Conservation (phyloP, 83 land plant species). For the Larix sibirica region DNA sequence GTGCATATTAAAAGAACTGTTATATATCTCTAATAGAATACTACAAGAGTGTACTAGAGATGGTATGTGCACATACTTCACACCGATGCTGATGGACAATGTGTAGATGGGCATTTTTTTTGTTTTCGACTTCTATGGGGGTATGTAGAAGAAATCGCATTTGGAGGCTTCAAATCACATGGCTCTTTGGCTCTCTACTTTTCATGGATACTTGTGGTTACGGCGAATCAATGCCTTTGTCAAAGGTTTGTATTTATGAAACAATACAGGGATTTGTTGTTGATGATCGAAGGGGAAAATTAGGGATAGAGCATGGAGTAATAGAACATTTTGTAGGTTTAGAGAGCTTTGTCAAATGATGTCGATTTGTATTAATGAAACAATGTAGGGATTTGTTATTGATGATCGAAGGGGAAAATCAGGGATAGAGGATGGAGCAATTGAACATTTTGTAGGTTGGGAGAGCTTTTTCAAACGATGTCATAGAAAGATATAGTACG, state of each 20-base stretch:
- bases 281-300: background rate
- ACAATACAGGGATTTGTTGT: background rate
- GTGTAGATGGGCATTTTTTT: too few relatives aligned
- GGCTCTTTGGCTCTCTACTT: slow-evolving; percentile 10
- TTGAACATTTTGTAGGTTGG: slow-evolving; percentile 31
- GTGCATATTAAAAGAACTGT: too few relatives aligned
- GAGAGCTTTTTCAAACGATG: slow-evolving; percentile 38
- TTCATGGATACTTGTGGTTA: slow-evolving; percentile 53
- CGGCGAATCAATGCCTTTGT: slow-evolving; percentile 28
- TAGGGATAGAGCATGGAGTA: background rate
- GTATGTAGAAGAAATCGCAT: too few relatives aligned
- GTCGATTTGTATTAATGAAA: background rate
- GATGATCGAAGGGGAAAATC: background rate
- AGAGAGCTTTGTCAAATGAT: slow-evolving; percentile 35
- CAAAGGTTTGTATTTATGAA: slow-evolving; percentile 27
- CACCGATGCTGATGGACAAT: too few relatives aligned
- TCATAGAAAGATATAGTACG: slow-evolving; percentile 34
- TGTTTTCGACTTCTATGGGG: too few relatives aligned
- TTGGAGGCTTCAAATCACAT: too few relatives aligned
- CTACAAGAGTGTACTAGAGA: too few relatives aligned
- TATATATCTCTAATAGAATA: too few relatives aligned
- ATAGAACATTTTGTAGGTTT: slow-evolving; percentile 30
- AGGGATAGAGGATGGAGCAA: background rate
- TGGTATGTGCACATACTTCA: too few relatives aligned
- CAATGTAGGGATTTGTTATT: background rate